Base-by-base conservation (phyloP, 805 yeast species). In the Ogataea philodendri region DNA sequence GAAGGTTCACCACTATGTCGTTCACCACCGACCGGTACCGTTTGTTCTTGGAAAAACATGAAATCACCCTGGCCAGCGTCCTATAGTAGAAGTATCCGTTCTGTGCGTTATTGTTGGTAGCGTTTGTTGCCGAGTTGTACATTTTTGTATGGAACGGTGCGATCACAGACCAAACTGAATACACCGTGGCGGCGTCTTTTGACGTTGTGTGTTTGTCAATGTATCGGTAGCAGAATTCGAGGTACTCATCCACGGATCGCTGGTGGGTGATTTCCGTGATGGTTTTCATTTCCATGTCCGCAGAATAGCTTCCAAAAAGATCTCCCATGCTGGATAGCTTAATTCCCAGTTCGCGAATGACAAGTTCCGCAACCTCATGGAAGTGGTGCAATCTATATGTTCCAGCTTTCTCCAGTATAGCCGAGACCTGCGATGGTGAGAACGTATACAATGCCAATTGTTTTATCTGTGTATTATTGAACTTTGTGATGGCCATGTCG, bases 31-130 rank as follows among this genome's bases (percentile, higher is more conserved):
- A 13, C 9, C 52, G 41, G 29, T 58, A 62, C 30, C 65, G 42
- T 30, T 38, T 45, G 23, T 51, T 55, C 33, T 54, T 59, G 9
- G 64, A 55, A 23, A 62, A 59, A 5, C 42, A 33, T 8, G 45
- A 33, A 7, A 63, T 48, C 25, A 62, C 24, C 14, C 48, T 49
- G 0, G 59, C 45, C 18, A 62, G 23, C 2, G 56, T 38, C 35
- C 44, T 46, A 39, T 57, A 59, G 39, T 49, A 60, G 23, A 54
- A 56, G 25, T 42, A 62, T 9, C 54, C 51, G 37, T 59, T 60
- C 5, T 42, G 35, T 4, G 39, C 28, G 29, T 55, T 56, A 32
- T 62, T 60, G 26, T 49, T 53, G 14, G 37, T 35, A 0, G 59
- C 44, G 14, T 48, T 32, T 11, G 54, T 29, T 9, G 42, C 42